Percentiles rank a stretch among this genome's conserved stretches.
Evolutionary conservation across 140 eudicot genomes (phyloP).

Genomic region (Eryngium alpinum): DNA sequence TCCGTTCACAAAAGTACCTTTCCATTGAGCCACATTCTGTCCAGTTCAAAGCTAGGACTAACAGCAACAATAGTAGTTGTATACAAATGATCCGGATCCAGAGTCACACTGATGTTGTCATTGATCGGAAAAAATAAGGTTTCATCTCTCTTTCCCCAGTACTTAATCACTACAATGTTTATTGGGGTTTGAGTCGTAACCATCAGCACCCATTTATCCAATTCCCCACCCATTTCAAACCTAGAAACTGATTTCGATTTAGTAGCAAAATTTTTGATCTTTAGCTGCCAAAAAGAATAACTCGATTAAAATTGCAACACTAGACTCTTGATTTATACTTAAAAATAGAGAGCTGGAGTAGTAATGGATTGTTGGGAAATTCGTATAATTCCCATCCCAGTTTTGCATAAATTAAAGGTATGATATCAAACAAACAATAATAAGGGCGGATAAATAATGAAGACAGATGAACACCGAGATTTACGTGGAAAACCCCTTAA

Average conservation of each 20-base stretch:
- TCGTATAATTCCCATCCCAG: no score
- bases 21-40: constrained; percentile 97
- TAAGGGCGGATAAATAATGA: no score
- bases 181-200: constrained; percentile 95
- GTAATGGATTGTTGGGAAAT: no score
- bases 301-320: background rate
- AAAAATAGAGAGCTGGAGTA: no score
- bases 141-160: constrained; percentile 97
- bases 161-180: constrained; percentile 93
- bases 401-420: no score
- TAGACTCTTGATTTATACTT: no score
- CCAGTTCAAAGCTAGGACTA: constrained; percentile 69
- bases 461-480: no score
- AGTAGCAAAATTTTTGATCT: background rate
- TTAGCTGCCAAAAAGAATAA: background rate
- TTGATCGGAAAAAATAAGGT: constrained; percentile 78
- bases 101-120: constrained; percentile 92
- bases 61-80: constrained; percentile 97
- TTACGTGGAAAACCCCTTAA: no score
- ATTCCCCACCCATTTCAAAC: constrained; percentile 33
- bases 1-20: constrained; percentile 44
- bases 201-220: constrained; percentile 67
- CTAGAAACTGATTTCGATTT: background rate
- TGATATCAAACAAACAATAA: no score
- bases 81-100: constrained; percentile 85